Percentiles rank a stretch among this genome's conserved stretches.
These are phyloP conservation scores for Striga asiatica DNA, from an alignment of 257 asterid species.

Conservation along the genomic window DNA sequence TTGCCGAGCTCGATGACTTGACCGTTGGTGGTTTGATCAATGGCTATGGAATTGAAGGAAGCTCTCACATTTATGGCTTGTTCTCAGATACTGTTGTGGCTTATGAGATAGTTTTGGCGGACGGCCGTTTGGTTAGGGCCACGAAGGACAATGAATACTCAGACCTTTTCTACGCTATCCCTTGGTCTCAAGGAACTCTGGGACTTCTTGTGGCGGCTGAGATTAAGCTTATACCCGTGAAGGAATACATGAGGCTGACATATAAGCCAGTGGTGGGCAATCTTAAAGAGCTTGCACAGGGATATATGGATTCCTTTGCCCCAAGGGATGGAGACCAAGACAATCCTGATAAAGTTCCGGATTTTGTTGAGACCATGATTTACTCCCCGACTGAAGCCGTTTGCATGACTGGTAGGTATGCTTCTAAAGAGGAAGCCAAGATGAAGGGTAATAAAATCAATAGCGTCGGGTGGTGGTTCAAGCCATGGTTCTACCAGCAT, in stretches of 20 bases:
- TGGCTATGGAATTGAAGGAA: slow-evolving; percentile 95
- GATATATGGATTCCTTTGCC: slow-evolving; percentile 66
- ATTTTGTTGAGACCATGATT: slow-evolving; percentile 81
- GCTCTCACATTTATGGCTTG: slow-evolving; percentile 82
- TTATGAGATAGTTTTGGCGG: slow-evolving; percentile 74
- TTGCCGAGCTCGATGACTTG: slow-evolving; percentile 91
- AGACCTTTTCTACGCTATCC: slow-evolving; percentile 81
- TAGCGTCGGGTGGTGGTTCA: slow-evolving; percentile 90
- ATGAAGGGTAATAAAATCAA: slow-evolving; percentile 75
- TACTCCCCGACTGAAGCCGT: slow-evolving; percentile 68
- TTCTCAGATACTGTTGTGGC: slow-evolving; percentile 95
- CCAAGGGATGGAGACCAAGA: slow-evolving; percentile 90
- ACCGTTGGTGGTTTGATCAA: slow-evolving; percentile 95
- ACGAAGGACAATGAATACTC: slow-evolving; percentile 82
- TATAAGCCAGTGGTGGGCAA: slow-evolving; percentile 76
- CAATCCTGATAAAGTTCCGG: slow-evolving; percentile 74
- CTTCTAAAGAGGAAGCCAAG: slow-evolving; percentile 86
- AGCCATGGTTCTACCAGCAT: slow-evolving; percentile 96
- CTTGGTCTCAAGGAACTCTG: slow-evolving; percentile 98
- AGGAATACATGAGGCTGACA: slow-evolving; percentile 86
- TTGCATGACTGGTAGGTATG: slow-evolving; percentile 73
- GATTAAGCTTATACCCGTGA: slow-evolving; percentile 82
- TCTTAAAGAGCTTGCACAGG: slow-evolving; percentile 72
- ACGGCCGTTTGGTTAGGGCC: slow-evolving; percentile 79
- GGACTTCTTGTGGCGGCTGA: slow-evolving; percentile 92